Percentiles rank a stretch among this genome's conserved stretches.
phyloP scores from a whole-genome alignment of 805 yeast species.

The Metschnikowia santaceciliae region DNA sequence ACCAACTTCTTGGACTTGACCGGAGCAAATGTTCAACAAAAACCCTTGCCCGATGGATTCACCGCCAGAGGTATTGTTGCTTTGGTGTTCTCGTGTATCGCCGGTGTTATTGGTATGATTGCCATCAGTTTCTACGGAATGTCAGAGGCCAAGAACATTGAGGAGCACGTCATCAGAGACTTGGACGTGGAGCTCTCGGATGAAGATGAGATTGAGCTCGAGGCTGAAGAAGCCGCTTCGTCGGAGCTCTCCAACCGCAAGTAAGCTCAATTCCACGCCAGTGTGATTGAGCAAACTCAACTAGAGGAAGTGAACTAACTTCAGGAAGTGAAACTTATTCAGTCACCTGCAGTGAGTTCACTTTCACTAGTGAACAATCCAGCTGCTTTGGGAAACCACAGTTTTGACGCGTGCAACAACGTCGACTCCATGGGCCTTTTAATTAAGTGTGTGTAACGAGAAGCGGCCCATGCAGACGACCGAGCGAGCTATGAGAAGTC shows the following conservation, averaged over 20 bases:
- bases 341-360: too few species aligned
- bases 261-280: neutral
- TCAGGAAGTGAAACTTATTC: too few species aligned
- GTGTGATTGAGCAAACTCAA: too few species aligned
- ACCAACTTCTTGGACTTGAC: slow-evolving; percentile 60
- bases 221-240: slow-evolving; percentile 9
- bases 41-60: slow-evolving; percentile 78
- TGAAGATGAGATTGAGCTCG: slow-evolving; percentile 18
- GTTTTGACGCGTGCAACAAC: too few species aligned
- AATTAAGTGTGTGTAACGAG: slow-evolving; percentile 11
- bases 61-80: slow-evolving; percentile 95
- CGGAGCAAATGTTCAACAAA: slow-evolving; percentile 70
- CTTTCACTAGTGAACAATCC: too few species aligned
- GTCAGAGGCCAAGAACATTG: slow-evolving; percentile 72
- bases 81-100: slow-evolving; percentile 79
- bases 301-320: too few species aligned
- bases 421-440: slow-evolving; percentile 3
- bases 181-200: slow-evolving; percentile 46
- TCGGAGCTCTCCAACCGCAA: slow-evolving; percentile 5
- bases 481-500: neutral
- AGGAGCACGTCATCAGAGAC: slow-evolving; percentile 55
- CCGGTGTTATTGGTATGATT: slow-evolving; percentile 79
- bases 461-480: slow-evolving; percentile 1
- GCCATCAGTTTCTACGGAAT: slow-evolving; percentile 81
- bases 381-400: too few species aligned